Percentiles rank a stretch among this genome's conserved stretches.
phyloP scores from a whole-genome alignment of 2,329 filamentous ascomycete species.

The Trichoderma asperellum region DNA sequence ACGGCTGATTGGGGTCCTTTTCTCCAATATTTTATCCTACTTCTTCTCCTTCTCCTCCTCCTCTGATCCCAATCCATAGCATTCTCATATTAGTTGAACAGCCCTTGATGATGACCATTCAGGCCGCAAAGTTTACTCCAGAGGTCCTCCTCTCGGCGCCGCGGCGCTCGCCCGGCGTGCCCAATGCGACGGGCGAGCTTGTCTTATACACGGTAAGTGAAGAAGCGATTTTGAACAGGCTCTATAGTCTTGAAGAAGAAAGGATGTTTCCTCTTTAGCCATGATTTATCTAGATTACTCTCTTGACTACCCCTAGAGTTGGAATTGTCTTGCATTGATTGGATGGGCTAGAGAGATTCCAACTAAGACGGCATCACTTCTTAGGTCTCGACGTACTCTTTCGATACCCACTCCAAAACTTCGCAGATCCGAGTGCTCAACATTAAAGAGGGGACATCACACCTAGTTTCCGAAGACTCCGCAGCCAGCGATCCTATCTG shows the following conservation, averaged over 20 bases:
- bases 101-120: constrained; percentile 65
- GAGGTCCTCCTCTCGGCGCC: constrained; percentile 77
- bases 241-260: background rate
- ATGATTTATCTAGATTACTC: background rate
- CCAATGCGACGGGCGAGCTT: constrained; percentile 68
- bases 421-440: constrained; percentile 73
- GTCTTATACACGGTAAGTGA: constrained; percentile 64
- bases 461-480: constrained; percentile 65
- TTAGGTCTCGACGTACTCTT: constrained; percentile 75
- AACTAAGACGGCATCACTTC: constrained; percentile 7
- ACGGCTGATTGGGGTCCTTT: background rate
- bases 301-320: background rate
- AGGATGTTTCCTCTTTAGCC: background rate
- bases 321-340: background rate
- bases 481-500: constrained; percentile 74
- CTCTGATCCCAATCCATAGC: background rate
- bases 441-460: constrained; percentile 66
- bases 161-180: constrained; percentile 69
- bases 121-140: constrained; percentile 72
- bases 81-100: background rate
- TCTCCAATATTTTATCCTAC: background rate
- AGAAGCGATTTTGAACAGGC: background rate
- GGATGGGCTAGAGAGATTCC: background rate
- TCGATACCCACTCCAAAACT: constrained; percentile 70
- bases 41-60: background rate